These are phyloP conservation scores for Aspergillus quadricinctus DNA, from an alignment of 2,329 filamentous ascomycete species.

Conservation along the genomic window DNA sequence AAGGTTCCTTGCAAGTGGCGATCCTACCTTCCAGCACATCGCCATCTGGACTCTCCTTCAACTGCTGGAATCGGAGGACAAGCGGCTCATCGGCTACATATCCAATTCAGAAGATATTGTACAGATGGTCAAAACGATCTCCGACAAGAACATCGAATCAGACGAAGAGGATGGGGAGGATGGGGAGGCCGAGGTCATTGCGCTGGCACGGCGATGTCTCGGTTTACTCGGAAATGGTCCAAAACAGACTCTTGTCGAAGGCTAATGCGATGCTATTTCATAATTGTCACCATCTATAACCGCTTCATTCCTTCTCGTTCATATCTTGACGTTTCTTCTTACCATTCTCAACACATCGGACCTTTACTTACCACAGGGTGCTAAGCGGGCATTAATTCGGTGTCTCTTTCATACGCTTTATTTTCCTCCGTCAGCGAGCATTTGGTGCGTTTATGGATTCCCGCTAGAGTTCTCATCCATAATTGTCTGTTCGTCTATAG, in stretches of 20 bases:
- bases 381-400: conserved; percentile 31
- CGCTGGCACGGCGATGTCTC: conserved; percentile 81
- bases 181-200: conserved; percentile 88
- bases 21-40: conserved; percentile 98
- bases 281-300: conserved; percentile 10
- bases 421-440: conserved; percentile 28
- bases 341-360: conserved; percentile 10
- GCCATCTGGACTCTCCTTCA: conserved; percentile 97
- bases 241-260: conserved; percentile 75
- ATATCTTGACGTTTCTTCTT: conserved; percentile 9
- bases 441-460: conserved; percentile 27
- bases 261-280: conserved; percentile 41
- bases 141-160: conserved; percentile 80
- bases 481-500: conserved; percentile 1
- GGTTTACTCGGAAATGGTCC: conserved; percentile 77
- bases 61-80: conserved; percentile 90
- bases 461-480: conserved; percentile 6
- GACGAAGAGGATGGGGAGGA: conserved; percentile 85
- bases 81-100: conserved; percentile 81
- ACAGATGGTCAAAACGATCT: conserved; percentile 85
- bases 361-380: conserved; percentile 20
- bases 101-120: conserved; percentile 87
- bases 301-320: conserved; percentile 15
- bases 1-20: conserved; percentile 87
- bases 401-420: conserved; percentile 11